Evolutionary conservation across 306 rosid species (phyloP).

Genomic region (Citrullus mucosospermus): DNA sequence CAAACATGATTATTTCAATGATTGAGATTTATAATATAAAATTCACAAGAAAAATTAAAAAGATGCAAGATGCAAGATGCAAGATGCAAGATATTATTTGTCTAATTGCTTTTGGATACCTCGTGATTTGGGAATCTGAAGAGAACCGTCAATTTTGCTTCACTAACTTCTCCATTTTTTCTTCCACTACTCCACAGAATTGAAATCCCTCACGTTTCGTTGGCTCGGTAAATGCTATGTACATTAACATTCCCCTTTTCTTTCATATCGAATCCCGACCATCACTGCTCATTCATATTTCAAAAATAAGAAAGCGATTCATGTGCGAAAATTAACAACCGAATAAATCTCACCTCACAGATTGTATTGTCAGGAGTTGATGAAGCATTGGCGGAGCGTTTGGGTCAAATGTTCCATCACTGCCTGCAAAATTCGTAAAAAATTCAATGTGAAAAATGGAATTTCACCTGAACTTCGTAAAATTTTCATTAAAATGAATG

Average conservation of each 20-base stretch:
- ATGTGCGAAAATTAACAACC: not conserved
- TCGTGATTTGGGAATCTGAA: conserved; percentile 7
- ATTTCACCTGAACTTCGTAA: not conserved
- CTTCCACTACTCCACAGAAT: not conserved
- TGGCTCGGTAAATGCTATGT: not conserved
- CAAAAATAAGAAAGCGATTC: not conserved
- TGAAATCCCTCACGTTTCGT: not conserved
- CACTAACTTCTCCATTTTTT: conserved; percentile 11
- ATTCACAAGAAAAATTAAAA: not conserved
- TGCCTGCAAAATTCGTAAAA: not conserved
- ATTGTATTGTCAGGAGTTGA: not conserved
- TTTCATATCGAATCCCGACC: not conserved
- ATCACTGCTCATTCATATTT: not conserved
- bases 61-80: not conserved
- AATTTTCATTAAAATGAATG: not conserved
- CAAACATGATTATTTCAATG: conserved; percentile 13
- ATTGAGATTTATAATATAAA: not conserved
- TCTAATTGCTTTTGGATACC: conserved; percentile 9
- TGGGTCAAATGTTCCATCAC: not conserved
- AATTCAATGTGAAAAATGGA: not conserved
- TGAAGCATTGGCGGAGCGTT: not conserved
- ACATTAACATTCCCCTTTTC: not conserved
- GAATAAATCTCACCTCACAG: not conserved
- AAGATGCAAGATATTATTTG: not conserved
- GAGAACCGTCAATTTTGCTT: conserved; percentile 29